These are phyloP conservation scores for Cnidoscolus chayamansa DNA, from an alignment of 441 rosid species.

Conservation along the genomic window DNA sequence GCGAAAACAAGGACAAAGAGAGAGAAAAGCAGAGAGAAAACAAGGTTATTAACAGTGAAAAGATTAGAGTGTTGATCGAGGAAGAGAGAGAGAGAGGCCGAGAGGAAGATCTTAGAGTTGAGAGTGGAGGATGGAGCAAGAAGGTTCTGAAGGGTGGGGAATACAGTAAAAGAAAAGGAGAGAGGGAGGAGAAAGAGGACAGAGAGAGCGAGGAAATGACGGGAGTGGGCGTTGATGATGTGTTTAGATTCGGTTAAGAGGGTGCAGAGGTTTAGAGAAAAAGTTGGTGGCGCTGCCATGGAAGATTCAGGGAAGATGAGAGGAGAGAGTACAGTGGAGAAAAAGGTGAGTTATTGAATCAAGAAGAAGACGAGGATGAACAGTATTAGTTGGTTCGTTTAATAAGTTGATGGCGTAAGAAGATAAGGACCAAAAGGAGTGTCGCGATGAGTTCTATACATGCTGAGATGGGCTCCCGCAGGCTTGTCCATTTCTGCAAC, in stretches of 20 bases:
- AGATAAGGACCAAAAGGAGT: no score
- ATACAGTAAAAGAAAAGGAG: constrained; percentile 46
- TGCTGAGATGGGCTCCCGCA: no score
- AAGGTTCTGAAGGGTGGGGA: constrained; percentile 44
- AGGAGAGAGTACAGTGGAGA: no score
- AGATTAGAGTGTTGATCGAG: constrained; percentile 3
- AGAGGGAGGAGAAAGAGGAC: constrained; percentile 67
- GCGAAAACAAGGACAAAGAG: constrained; percentile 35
- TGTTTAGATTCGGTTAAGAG: constrained; percentile 50
- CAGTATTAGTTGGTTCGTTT: no score
- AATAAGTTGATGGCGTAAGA: no score
- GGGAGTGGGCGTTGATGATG: constrained; percentile 64
- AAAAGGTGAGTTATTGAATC: neutral
- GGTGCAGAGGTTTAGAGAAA: constrained; percentile 27
- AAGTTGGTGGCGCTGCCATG: constrained; percentile 10
- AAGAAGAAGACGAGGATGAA: no score
- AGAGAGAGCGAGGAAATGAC: constrained; percentile 79
- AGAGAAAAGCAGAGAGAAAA: constrained; percentile 27
- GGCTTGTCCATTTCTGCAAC: no score
- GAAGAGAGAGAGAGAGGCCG: neutral
- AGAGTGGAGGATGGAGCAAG: constrained; percentile 30
- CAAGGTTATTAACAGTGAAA: constrained; percentile 11
- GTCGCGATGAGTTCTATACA: no score
- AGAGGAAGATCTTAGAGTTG: constrained; percentile 30
- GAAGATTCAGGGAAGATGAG: no score